phyloP scores from a whole-genome alignment of 176 grass and related monocot species.

The Juncus effusus region DNA sequence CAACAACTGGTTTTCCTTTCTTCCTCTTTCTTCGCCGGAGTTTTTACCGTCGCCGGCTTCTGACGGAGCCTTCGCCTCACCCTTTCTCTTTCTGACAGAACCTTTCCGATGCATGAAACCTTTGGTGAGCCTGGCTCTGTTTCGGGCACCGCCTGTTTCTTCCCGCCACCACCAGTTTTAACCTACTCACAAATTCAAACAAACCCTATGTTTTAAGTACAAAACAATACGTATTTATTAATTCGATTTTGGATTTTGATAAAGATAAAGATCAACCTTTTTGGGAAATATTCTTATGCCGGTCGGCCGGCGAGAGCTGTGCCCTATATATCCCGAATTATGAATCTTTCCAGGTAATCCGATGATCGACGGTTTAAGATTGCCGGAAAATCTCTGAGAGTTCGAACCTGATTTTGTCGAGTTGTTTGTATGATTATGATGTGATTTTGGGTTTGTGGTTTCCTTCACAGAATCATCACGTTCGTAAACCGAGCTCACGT shows the following conservation, averaged over 20 bases:
- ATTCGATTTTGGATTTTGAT: no score
- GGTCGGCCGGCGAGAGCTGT: slow-evolving; percentile 34
- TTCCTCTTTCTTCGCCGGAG: slow-evolving; percentile 5
- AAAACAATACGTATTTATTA: neutral
- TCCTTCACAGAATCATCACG: slow-evolving; percentile 87
- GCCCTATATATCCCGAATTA: slow-evolving; percentile 39
- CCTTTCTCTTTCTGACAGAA: slow-evolving; percentile 46
- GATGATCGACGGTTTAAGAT: slow-evolving; percentile 65
- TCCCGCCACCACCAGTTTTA: neutral
- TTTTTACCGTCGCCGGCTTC: neutral
- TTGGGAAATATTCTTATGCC: neutral
- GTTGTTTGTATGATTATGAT: slow-evolving; percentile 28
- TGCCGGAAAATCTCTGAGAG: slow-evolving; percentile 64
- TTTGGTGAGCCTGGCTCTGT: slow-evolving; percentile 66
- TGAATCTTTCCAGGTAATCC: slow-evolving; percentile 49
- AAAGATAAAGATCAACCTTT: neutral
- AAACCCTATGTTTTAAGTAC: no score
- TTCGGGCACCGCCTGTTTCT: slow-evolving; percentile 35
- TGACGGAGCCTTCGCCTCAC: slow-evolving; percentile 24
- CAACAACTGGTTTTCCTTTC: slow-evolving; percentile 38
- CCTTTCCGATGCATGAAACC: slow-evolving; percentile 91
- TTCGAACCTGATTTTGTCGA: slow-evolving; percentile 10
- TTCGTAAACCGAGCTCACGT: slow-evolving; percentile 54
- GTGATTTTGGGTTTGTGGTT: slow-evolving; percentile 86
- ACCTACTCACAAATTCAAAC: neutral